Conservation (phyloP, 2,329 filamentous ascomycete genomes). For the Venturia asperata region DNA sequence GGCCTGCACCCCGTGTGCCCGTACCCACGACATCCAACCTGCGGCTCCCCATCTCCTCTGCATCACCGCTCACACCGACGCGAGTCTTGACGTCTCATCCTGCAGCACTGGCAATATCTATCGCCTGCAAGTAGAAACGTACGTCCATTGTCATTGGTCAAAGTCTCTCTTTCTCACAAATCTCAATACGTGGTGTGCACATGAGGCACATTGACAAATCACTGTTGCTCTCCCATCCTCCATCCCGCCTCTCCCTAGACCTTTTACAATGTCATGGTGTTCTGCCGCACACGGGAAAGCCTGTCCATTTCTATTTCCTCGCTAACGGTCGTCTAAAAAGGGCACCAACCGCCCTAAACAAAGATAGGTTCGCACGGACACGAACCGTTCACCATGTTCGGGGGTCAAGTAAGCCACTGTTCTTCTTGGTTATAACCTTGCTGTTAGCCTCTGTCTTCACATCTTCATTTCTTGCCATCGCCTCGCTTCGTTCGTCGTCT, state of each 20-base stretch:
- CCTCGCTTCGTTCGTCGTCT: background rate
- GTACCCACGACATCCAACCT: background rate
- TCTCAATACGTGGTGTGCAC: background rate
- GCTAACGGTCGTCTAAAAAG: conserved; percentile 8
- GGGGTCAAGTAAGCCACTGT: conserved; percentile 9
- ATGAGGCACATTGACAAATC: background rate
- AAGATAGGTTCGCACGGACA: background rate
- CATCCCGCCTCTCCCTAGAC: background rate
- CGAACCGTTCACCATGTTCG: conserved; percentile 11
- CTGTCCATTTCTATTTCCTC: background rate
- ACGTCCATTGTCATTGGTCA: background rate
- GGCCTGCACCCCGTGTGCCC: background rate
- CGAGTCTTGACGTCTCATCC: background rate
- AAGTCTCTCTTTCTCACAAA: background rate
- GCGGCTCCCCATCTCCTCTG: conserved; percentile 9
- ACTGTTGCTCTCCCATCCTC: background rate
- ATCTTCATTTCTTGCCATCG: background rate
- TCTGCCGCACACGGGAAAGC: background rate
- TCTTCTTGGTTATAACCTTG: conserved; percentile 9
- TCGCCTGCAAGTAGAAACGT: conserved; percentile 1
- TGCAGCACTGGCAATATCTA: background rate
- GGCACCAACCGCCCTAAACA: background rate
- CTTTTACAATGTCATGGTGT: background rate
- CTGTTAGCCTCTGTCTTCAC: background rate
- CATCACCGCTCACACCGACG: background rate